Evolutionary conservation across 768 basidiomycete genomes (phyloP).

Genomic region (Kwoniella sp.): DNA sequence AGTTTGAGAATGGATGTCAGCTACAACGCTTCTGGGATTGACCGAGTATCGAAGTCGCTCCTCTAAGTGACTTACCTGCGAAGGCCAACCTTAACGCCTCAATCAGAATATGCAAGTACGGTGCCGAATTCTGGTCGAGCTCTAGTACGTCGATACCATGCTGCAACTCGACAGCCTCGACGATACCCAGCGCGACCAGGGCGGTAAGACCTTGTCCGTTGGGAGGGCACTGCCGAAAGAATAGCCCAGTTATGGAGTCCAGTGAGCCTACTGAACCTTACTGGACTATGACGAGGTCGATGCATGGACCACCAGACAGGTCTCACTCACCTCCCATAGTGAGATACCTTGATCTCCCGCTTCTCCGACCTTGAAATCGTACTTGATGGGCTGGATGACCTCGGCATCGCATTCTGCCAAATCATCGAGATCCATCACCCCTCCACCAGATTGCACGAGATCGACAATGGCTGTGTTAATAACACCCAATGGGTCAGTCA

Average conservation of each 20-base stretch:
- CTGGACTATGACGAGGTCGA: background rate
- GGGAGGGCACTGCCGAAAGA: constrained; percentile 76
- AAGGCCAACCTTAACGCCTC: constrained; percentile 75
- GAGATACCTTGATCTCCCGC: constrained; percentile 71
- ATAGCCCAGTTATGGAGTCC: background rate
- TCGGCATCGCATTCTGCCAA: constrained; percentile 77
- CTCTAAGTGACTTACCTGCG: constrained; percentile 62
- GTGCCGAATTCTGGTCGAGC: constrained; percentile 85
- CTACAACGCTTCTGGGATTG: constrained; percentile 1
- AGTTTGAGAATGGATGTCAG: background rate
- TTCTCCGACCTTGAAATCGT: constrained; percentile 66
- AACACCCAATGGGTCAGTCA: background rate
- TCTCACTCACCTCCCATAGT: constrained; percentile 75
- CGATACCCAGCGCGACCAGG: constrained; percentile 85
- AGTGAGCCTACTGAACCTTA: background rate
- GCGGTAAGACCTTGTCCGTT: constrained; percentile 98
- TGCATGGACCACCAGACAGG: background rate
- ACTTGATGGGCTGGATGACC: constrained; percentile 86
- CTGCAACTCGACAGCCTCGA: constrained; percentile 80
- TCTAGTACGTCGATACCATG: constrained; percentile 71
- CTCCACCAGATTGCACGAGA: constrained; percentile 79
- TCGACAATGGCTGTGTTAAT: constrained; percentile 46
- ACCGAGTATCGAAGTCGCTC: no score
- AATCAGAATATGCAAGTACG: constrained; percentile 83
- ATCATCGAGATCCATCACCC: constrained; percentile 92